phyloP scores from a whole-genome alignment of 139 green algal species.

The Coelastrella sp. region DNA sequence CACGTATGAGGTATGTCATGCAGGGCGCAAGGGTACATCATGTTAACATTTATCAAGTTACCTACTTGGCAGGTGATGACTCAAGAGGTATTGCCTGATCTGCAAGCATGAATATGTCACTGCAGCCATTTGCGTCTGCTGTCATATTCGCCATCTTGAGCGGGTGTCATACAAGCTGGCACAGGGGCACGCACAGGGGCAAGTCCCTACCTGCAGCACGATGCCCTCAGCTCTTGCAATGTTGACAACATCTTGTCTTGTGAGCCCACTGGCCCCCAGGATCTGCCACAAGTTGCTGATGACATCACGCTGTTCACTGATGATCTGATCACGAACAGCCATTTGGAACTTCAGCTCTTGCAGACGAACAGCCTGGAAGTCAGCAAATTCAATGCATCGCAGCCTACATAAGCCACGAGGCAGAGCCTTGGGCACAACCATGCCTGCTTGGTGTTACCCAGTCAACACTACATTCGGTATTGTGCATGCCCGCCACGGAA shows the following conservation, averaged over 20 bases:
- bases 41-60: too few relatives aligned
- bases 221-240: conserved; percentile 64
- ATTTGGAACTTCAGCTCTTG: conserved; percentile 81
- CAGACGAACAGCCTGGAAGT: conserved; percentile 55
- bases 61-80: too few relatives aligned
- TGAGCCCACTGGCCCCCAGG: conserved; percentile 64
- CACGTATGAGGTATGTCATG: not conserved
- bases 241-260: conserved; percentile 56
- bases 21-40: not conserved
- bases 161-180: not conserved
- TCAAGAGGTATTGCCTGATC: too few relatives aligned
- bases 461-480: too few relatives aligned
- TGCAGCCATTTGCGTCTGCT: not conserved
- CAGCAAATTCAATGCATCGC: not conserved
- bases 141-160: not conserved
- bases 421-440: too few relatives aligned
- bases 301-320: conserved; percentile 74
- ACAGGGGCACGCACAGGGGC: not conserved
- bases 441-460: too few relatives aligned
- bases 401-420: not conserved
- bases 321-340: conserved; percentile 80
- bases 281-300: conserved; percentile 79
- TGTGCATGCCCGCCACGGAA: too few relatives aligned
- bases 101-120: too few relatives aligned
- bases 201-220: conserved; percentile 59